Conservation (phyloP, 305 asterid genomes). For the Euphrasia arctica region DNA sequence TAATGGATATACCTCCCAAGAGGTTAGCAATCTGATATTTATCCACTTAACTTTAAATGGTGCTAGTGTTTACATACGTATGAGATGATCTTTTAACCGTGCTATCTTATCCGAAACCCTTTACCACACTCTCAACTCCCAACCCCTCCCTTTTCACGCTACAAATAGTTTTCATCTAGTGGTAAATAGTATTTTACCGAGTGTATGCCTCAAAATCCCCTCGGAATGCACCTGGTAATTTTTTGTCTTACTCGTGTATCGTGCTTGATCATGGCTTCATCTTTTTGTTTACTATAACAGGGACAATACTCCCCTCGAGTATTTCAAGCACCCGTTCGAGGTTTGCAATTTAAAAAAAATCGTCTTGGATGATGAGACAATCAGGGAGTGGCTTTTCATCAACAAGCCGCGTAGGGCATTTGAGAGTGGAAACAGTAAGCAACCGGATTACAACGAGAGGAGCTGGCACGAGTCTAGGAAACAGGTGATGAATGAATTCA, state of each 20-base stretch:
- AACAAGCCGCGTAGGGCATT: slow-evolving; percentile 97
- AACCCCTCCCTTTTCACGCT: too few species aligned
- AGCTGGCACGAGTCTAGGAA: slow-evolving; percentile 99
- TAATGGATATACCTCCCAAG: slow-evolving; percentile 48
- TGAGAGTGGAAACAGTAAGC: slow-evolving; percentile 97
- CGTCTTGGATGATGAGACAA: slow-evolving; percentile 74
- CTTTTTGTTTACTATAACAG: too few species aligned
- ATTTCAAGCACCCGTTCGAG: too few species aligned
- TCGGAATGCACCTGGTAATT: slow-evolving; percentile 96
- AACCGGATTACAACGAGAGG: slow-evolving; percentile 93
- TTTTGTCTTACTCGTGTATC: background rate
- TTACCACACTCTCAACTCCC: too few species aligned
- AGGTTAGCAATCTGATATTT: slow-evolving; percentile 42
- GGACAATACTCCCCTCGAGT: too few species aligned
- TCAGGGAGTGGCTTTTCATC: slow-evolving; percentile 97
- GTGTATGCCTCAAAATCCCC: slow-evolving; percentile 78
- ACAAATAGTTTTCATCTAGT: too few species aligned
- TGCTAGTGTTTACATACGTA: background rate
- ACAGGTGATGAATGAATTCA: slow-evolving; percentile 77
- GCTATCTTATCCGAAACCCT: background rate
- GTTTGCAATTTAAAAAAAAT: background rate
- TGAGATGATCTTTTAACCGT: background rate
- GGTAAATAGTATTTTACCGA: background rate
- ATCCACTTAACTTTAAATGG: background rate
- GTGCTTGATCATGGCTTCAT: too few species aligned